Evolutionary conservation across 2,329 filamentous ascomycete genomes (phyloP).

Genomic region (Ambrosiella cleistominuta): DNA sequence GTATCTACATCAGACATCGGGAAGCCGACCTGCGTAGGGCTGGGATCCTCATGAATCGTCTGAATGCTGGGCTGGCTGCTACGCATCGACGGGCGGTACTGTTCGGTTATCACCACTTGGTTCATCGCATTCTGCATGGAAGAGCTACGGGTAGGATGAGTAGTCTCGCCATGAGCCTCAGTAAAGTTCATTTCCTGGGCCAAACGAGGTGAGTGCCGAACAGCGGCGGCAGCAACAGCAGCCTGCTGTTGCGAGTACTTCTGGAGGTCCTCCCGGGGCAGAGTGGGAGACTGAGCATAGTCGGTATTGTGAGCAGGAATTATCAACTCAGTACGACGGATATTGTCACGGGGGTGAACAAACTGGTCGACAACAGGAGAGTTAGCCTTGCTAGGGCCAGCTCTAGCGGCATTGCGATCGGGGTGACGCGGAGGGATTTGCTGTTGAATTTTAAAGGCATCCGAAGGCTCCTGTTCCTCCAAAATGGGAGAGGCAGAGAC

Average conservation of each 20-base stretch:
- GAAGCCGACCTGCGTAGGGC: constrained; percentile 5
- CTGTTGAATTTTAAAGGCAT: constrained; percentile 12
- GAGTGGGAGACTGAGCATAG: constrained; percentile 10
- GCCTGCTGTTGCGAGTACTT: constrained; percentile 3
- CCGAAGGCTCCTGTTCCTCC: constrained; percentile 27
- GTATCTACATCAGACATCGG: constrained; percentile 10
- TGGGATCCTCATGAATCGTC: constrained; percentile 12
- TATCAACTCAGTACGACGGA: constrained; percentile 5
- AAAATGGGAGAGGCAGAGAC: constrained; percentile 20
- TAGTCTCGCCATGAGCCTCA: neutral
- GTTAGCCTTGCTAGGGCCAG: neutral
- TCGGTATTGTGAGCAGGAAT: constrained; percentile 1
- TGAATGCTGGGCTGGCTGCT: constrained; percentile 10
- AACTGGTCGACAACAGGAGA: neutral
- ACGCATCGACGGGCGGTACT: constrained; percentile 5
- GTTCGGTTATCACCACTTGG: constrained; percentile 14
- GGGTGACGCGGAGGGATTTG: constrained; percentile 3
- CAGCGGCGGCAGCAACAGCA: neutral
- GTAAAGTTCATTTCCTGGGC: neutral
- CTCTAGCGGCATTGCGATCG: neutral
- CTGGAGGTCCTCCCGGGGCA: constrained; percentile 8
- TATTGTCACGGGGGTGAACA: neutral
- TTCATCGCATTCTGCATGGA: constrained; percentile 16
- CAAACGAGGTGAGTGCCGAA: constrained; percentile 2
- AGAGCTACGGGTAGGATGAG: neutral